Conservation (phyloP, 169 alveolate species). For the Plasmodium adleri region DNA sequence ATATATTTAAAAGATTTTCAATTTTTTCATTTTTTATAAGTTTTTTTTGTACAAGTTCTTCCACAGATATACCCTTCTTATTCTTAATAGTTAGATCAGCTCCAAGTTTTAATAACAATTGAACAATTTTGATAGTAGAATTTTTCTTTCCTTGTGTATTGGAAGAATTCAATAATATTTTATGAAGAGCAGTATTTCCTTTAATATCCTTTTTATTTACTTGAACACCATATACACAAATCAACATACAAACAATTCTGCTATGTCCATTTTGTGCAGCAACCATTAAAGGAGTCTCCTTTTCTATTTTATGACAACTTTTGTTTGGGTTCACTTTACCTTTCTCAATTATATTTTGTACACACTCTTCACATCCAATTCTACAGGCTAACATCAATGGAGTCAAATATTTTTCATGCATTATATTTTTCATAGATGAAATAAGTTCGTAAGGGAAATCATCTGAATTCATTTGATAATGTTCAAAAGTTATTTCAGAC, state of each 20-base stretch:
- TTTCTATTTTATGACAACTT: slow-evolving; percentile 76
- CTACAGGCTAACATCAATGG: slow-evolving; percentile 85
- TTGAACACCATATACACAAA: slow-evolving; percentile 84
- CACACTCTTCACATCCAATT: slow-evolving; percentile 82
- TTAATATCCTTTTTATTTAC: slow-evolving; percentile 85
- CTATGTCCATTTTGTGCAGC: slow-evolving; percentile 89
- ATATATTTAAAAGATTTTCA: slow-evolving; percentile 58
- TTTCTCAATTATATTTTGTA: slow-evolving; percentile 79
- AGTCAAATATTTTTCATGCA: slow-evolving; percentile 77
- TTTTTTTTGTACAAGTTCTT: slow-evolving; percentile 48
- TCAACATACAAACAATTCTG: slow-evolving; percentile 81
- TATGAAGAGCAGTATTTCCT: slow-evolving; percentile 88
- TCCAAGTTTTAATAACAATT: slow-evolving; percentile 78
- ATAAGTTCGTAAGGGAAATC: slow-evolving; percentile 52
- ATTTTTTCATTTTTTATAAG: slow-evolving; percentile 62
- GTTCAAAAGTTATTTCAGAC: slow-evolving; percentile 65
- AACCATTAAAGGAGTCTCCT: slow-evolving; percentile 89
- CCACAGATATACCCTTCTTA: slow-evolving; percentile 78
- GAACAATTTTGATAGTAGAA: slow-evolving; percentile 30
- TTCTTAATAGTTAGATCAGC: slow-evolving; percentile 77
- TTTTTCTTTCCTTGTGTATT: slow-evolving; percentile 17
- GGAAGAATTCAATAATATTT: slow-evolving; percentile 73
- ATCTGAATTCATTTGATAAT: slow-evolving; percentile 42
- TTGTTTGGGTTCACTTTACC: slow-evolving; percentile 82
- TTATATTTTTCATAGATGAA: slow-evolving; percentile 68